These are phyloP conservation scores for Colletotrichum sp. DNA, from an alignment of 2,329 filamentous ascomycete genomes.

Conservation along the genomic window DNA sequence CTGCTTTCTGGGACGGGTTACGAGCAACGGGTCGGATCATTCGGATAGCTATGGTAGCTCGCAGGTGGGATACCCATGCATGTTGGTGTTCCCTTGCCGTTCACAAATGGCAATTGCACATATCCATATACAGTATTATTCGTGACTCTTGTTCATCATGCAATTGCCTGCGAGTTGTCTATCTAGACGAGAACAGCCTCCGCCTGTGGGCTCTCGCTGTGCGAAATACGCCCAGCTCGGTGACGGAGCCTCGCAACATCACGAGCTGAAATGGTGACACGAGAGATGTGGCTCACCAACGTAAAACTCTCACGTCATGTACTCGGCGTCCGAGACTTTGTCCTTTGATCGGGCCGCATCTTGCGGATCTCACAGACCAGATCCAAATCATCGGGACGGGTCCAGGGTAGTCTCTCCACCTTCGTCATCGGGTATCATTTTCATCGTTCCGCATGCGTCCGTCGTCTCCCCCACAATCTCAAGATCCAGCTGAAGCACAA, in stretches of 20 bases:
- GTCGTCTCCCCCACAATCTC: background rate
- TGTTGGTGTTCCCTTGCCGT: constrained; percentile 18
- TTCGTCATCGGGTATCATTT: constrained; percentile 11
- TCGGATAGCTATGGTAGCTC: constrained; percentile 20
- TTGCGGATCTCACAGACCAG: background rate
- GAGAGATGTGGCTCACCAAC: background rate
- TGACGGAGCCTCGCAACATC: background rate
- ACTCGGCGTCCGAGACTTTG: background rate
- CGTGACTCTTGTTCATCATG: background rate
- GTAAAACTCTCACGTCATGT: background rate
- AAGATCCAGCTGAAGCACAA: background rate
- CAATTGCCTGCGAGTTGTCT: background rate
- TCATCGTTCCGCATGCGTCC: background rate
- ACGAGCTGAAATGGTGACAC: background rate
- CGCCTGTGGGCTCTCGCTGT: background rate
- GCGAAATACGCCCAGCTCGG: background rate
- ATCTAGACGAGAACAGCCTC: background rate
- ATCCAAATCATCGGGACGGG: background rate
- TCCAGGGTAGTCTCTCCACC: background rate
- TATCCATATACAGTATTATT: background rate
- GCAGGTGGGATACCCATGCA: constrained; percentile 17
- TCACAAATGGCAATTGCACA: constrained; percentile 19
- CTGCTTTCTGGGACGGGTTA: constrained; percentile 14
- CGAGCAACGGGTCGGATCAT: constrained; percentile 20
- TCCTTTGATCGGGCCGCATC: background rate